Conservation (phyloP, 139 green algal species). For the Penium margaritaceum region DNA sequence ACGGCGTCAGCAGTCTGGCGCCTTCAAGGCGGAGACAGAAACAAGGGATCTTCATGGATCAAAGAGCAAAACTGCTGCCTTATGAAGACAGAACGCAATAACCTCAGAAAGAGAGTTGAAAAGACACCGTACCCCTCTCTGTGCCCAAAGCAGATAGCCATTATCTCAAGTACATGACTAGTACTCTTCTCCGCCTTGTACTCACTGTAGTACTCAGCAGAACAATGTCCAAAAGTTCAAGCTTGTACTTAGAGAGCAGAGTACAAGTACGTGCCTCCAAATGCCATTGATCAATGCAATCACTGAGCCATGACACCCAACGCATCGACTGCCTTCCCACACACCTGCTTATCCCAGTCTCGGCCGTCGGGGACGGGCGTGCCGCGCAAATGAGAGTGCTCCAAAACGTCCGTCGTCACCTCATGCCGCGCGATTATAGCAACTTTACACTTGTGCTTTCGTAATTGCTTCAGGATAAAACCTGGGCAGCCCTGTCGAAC, state of each 20-base stretch:
- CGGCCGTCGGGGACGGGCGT: slow-evolving; percentile 17
- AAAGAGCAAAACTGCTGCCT: too few relatives aligned
- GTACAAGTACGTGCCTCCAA: too few relatives aligned
- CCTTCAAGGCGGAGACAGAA: neutral
- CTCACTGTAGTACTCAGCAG: too few relatives aligned
- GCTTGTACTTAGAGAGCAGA: too few relatives aligned
- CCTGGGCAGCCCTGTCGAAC: too few relatives aligned
- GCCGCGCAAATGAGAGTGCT: slow-evolving; percentile 57
- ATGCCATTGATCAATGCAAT: too few relatives aligned
- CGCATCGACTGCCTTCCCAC: slow-evolving; percentile 44
- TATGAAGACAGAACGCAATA: too few relatives aligned
- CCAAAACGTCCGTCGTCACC: slow-evolving; percentile 68
- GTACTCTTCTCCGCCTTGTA: neutral
- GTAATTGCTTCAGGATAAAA: too few relatives aligned
- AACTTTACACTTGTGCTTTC: slow-evolving; percentile 45
- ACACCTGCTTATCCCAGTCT: slow-evolving; percentile 15
- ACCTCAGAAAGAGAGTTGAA: too few relatives aligned
- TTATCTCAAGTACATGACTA: neutral
- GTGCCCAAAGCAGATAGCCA: too few relatives aligned
- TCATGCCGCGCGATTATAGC: slow-evolving; percentile 64
- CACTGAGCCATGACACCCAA: slow-evolving; percentile 21
- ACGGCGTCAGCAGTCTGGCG: neutral
- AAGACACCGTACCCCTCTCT: too few relatives aligned
- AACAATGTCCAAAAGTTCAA: too few relatives aligned
- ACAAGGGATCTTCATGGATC: neutral